Percentiles rank a stretch among this genome's conserved stretches.
Conservation (phyloP, 495 filamentous ascomycete species). For the Penicillium lagena region DNA sequence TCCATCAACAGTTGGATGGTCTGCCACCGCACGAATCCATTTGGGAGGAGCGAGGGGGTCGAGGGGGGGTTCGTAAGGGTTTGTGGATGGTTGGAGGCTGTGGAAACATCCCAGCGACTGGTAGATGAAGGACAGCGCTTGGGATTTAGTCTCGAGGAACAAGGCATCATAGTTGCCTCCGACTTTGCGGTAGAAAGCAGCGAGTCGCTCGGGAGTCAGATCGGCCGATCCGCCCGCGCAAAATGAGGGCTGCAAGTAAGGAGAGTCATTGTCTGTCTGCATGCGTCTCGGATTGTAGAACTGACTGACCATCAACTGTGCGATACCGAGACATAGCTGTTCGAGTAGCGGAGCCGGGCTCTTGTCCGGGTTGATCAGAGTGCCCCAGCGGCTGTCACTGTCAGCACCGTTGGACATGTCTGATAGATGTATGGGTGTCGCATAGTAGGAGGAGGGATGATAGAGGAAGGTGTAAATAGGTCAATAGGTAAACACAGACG, state of each 20-base stretch:
- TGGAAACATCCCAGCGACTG: slow-evolving; percentile 86
- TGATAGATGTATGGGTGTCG: no score
- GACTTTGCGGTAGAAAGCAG: slow-evolving; percentile 79
- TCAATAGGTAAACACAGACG: no score
- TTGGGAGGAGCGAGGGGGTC: slow-evolving; percentile 72
- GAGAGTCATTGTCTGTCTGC: no score
- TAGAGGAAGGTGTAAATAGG: no score
- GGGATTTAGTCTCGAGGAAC: slow-evolving; percentile 70
- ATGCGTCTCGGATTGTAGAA: no score
- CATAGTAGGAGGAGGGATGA: no score
- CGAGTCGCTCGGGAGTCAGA: slow-evolving; percentile 76
- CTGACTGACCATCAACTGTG: slow-evolving; percentile 69
- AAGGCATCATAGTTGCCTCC: slow-evolving; percentile 86
- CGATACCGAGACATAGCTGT: slow-evolving; percentile 71
- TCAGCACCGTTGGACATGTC: no score
- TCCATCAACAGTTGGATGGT: slow-evolving; percentile 84
- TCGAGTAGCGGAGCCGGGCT: slow-evolving; percentile 69
- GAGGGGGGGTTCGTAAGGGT: slow-evolving; percentile 72
- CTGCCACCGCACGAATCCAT: slow-evolving; percentile 91
- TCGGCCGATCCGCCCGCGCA: slow-evolving; percentile 57
- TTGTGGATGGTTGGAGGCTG: slow-evolving; percentile 59
- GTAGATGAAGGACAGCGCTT: slow-evolving; percentile 84
- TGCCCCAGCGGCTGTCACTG: slow-evolving; percentile 55
- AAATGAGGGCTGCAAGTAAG: slow-evolving; percentile 49
- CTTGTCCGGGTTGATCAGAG: slow-evolving; percentile 76